Percentiles rank a stretch among this genome's conserved stretches.
These are phyloP conservation scores for Cercospora sp. DNA, from an alignment of 2,329 filamentous ascomycete species.

Conservation along the genomic window DNA sequence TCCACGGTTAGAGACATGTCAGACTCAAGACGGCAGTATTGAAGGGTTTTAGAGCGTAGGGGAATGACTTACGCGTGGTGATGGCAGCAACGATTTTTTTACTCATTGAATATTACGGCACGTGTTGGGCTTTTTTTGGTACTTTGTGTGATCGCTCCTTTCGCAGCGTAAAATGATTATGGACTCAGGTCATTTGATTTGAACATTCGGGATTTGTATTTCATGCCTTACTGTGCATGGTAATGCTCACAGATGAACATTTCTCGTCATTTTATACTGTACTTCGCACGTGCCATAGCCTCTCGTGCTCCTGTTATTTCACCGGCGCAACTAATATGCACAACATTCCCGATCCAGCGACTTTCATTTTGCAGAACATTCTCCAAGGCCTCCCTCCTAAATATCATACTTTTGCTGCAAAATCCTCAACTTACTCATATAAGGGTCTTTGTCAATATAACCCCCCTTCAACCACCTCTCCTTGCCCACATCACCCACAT, in stretches of 20 bases:
- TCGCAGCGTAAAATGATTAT: too few species aligned
- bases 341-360: not conserved
- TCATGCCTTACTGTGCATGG: not conserved
- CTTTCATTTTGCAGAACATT: not conserved
- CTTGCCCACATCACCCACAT: conserved; percentile 58
- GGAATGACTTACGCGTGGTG: too few species aligned
- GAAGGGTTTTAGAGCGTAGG: too few species aligned
- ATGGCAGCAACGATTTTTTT: too few species aligned
- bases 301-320: not conserved
- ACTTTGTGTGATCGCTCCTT: too few species aligned
- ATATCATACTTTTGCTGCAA: conserved; percentile 21
- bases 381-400: not conserved
- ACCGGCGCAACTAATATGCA: not conserved
- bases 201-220: not conserved
- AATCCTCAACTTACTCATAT: conserved; percentile 43
- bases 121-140: too few species aligned
- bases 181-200: not conserved
- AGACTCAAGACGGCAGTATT: not conserved
- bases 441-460: conserved; percentile 72
- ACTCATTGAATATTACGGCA: too few species aligned
- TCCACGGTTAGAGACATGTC: not conserved
- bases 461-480: conserved; percentile 81
- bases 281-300: not conserved
- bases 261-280: not conserved
- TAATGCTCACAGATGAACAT: not conserved